Percentiles rank a stretch among this genome's conserved stretches.
These are phyloP conservation scores for Monosporascus sp. DNA, from an alignment of 2,329 filamentous ascomycete genomes.

Conservation along the genomic window DNA sequence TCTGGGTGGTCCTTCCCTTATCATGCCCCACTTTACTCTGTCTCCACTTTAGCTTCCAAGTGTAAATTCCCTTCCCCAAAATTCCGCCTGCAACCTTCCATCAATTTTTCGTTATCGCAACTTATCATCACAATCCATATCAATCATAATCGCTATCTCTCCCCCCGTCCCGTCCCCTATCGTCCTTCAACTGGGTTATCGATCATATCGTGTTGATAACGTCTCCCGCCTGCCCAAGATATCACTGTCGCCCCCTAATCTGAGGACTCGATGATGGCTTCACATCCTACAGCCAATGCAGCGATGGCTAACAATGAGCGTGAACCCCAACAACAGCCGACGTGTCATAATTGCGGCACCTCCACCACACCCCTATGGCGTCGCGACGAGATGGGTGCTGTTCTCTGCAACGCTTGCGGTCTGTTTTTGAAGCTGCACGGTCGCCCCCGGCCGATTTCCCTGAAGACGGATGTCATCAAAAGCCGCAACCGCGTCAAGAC, in stretches of 20 bases:
- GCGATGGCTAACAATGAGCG: slow-evolving; percentile 50
- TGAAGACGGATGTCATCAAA: slow-evolving; percentile 99
- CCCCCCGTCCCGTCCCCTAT: slow-evolving; percentile 5
- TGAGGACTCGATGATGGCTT: slow-evolving; percentile 26
- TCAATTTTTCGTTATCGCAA: slow-evolving; percentile 1
- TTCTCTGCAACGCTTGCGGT: slow-evolving; percentile 97
- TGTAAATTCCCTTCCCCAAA: not conserved
- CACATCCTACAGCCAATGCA: slow-evolving; percentile 34
- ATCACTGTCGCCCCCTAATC: too few species aligned
- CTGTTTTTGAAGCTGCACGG: slow-evolving; percentile 96
- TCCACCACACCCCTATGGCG: slow-evolving; percentile 96
- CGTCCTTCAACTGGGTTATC: slow-evolving; percentile 6
- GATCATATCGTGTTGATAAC: slow-evolving; percentile 7
- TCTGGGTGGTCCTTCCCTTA: slow-evolving; percentile 13
- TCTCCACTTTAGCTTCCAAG: slow-evolving; percentile 1
- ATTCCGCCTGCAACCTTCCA: not conserved
- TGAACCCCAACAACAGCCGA: slow-evolving; percentile 66
- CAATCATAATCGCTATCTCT: slow-evolving; percentile 13
- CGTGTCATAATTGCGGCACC: slow-evolving; percentile 93
- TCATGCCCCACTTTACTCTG: slow-evolving; percentile 14
- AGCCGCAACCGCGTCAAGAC: slow-evolving; percentile 98
- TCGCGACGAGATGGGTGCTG: slow-evolving; percentile 89
- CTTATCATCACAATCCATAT: slow-evolving; percentile 6
- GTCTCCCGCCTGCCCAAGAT: not conserved
- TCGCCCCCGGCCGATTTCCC: slow-evolving; percentile 83